Base-by-base conservation (phyloP, 2,329 filamentous ascomycete genomes). In the Tolypocladium inflatum region DNA sequence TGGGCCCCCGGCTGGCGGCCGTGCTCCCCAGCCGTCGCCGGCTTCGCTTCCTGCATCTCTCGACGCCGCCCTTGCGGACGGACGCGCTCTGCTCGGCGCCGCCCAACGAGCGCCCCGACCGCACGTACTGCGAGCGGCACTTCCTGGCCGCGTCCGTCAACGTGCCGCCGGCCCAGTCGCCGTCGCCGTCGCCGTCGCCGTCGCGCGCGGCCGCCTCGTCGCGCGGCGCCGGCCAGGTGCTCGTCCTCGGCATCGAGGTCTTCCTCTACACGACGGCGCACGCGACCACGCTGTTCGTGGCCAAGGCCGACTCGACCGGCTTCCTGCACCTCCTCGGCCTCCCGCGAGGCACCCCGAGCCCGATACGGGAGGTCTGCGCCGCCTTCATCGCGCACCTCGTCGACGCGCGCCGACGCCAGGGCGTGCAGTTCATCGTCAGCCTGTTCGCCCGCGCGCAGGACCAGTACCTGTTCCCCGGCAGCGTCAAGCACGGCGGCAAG, bases 271-370 rank as follows among this genome's bases (percentile, higher is more conserved):
- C 86, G 0, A 96, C 92, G 0, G 82, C 83, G 52, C 82, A 83
- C 65, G 82, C 91, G 30, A 96, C 89, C 1, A 97, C 90, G 4
- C 81, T 97, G 57, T 99, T 99, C 70, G 88, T 99, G 30, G 93
- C 92, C 62, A 99, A 99, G 73, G 94, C 94, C 54, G 94, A 99
- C 74, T 97, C 94, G 11, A 97, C 93, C 0, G 94, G 95, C 30
- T 95, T 91, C 69, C 76, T 97, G 11, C 78, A 86, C 63, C 78
- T 88, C 2, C 76, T 92, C 41, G 75, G 82, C 21, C 76, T 89
- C 0, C 82, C 86, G 19, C 81, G 76, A 63, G 79, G 82, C n/a
- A 77, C 80, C 0, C 78, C 83, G 0, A 94, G 90, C 4, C 91
- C 91, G 0, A 81, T 96, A 55, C 85, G 89, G 61, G 79, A 85